A percentile compares a stretch with the other conserved stretches of the same genome.
These are phyloP conservation scores for Cyclotella sp. DNA, from an alignment of 108 stramenopile genomes.

Conservation along the genomic window DNA sequence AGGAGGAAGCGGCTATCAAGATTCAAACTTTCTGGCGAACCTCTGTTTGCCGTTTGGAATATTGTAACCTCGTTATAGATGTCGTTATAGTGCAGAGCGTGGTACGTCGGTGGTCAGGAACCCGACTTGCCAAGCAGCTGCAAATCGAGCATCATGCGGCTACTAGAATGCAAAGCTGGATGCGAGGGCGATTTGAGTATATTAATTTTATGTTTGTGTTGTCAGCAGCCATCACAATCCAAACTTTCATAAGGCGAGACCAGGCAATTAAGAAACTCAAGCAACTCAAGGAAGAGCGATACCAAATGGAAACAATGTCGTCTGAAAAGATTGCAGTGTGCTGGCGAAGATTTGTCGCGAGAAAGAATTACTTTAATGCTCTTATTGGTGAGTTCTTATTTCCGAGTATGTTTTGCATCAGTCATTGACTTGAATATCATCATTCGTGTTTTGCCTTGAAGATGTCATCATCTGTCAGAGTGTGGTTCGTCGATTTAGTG, in stretches of 20 bases:
- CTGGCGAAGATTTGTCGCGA: conserved; percentile 5
- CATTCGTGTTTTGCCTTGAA: background rate
- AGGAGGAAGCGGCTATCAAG: background rate
- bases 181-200: background rate
- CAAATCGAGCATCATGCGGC: background rate
- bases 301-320: background rate
- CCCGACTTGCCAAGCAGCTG: background rate
- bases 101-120: conserved; percentile 6
- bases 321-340: background rate
- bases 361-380: conserved; percentile 3
- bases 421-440: background rate
- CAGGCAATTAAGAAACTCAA: conserved; percentile 3
- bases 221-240: background rate
- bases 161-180: background rate
- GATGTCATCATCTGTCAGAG: conserved; percentile 24
- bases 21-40: conserved; percentile 3
- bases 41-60: background rate
- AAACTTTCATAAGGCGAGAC: background rate
- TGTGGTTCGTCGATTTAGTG: conserved; percentile 10
- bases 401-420: background rate
- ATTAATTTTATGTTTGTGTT: background rate
- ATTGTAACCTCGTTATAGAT: background rate
- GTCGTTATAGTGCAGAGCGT: conserved; percentile 12
- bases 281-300: background rate
- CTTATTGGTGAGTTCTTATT: conserved; percentile 3